Evolutionary conservation across 176 grass and related monocot species (phyloP).

Genomic region (Musa schizocarpa): DNA sequence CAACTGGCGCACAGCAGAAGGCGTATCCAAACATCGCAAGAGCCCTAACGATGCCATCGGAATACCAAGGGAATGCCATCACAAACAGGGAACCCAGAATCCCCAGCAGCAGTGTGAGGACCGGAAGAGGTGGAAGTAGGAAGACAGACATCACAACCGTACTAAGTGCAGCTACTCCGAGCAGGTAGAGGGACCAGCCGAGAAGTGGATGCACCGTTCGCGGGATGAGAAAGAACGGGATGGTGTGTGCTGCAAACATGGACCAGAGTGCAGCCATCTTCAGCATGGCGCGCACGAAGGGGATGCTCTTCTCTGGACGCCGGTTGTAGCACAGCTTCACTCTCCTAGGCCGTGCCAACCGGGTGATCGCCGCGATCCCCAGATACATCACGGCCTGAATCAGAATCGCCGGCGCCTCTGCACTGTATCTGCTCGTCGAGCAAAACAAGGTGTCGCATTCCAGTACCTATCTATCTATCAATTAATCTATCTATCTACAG

Average conservation of each 20-base stretch:
- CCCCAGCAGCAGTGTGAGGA: conserved; percentile 55
- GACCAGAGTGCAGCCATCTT: conserved; percentile 54
- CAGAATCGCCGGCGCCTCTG: conserved; percentile 49
- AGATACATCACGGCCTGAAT: conserved; percentile 67
- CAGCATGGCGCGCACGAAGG: conserved; percentile 44
- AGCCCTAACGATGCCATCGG: conserved; percentile 59
- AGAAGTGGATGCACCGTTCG: conserved; percentile 70
- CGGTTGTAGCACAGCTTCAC: conserved; percentile 78
- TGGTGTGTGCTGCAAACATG: conserved; percentile 55
- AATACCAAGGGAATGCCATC: conserved; percentile 83
- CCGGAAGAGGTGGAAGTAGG: conserved; percentile 42
- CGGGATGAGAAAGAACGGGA: conserved; percentile 82
- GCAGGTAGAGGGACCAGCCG: conserved; percentile 78
- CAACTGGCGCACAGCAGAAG: conserved; percentile 57
- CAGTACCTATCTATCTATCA: background rate
- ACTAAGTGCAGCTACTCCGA: conserved; percentile 50
- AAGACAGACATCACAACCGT: conserved; percentile 68
- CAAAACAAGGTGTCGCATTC: background rate
- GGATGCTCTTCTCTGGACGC: conserved; percentile 57
- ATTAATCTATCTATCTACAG: too few relatives aligned
- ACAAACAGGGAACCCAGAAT: conserved; percentile 54
- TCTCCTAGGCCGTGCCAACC: conserved; percentile 56
- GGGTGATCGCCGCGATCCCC: conserved; percentile 51
- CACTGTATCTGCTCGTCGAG: conserved; percentile 46
- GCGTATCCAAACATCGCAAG: conserved; percentile 52